Base-by-base conservation (phyloP, 495 filamentous ascomycete species). In the Cladorrhinum samala region DNA sequence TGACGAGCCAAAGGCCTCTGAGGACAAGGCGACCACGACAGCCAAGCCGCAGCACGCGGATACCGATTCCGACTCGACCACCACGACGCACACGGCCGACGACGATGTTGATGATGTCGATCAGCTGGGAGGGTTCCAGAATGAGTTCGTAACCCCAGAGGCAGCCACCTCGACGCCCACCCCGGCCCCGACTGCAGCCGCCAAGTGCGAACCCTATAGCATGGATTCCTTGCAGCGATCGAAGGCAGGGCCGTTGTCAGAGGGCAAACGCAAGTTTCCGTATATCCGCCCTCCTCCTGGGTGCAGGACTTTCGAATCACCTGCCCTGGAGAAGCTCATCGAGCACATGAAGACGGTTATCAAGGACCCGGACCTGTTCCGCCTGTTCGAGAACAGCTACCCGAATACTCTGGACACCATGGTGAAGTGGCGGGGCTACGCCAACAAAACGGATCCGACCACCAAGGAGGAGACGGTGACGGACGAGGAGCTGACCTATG, bases 371-470 rank as follows among this genome's bases (percentile, higher is more conserved):
- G 82, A 84, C 58, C 71, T 84, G 5, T 77, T 72, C 61, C 79
- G 79, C 1, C 74, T 85, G 20, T 85, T 85, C 58, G 70, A 77
- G 53, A 84, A 84, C 57, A 72, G 74, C 27, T 84, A 77, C 56
- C 77, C 81, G 0, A 83, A 82, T 54, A 83, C 82, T 2, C 66
- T 84, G 37, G 82, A 84, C 57, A 83, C 82, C 17, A 77, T 80
- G 24, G 70, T 85, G 47, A 79, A 74, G 61, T 84, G 78, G 80
- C 73, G 74, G 24, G 82, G 82, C 18, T 75, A 73, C 50, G 77
- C 81, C 18, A 68, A 63, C 49, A 52, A 19, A 16, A 67, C 67
- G n/a, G 60, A 68, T 24, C 23, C 47, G 2, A 37, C 36, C 2
- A 63, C 61, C 5, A 54, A 53, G n/a, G 58, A 64, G 50, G 46